These are phyloP conservation scores for Penstemon barbatus DNA, from an alignment of 257 asterid genomes.

Conservation along the genomic window DNA sequence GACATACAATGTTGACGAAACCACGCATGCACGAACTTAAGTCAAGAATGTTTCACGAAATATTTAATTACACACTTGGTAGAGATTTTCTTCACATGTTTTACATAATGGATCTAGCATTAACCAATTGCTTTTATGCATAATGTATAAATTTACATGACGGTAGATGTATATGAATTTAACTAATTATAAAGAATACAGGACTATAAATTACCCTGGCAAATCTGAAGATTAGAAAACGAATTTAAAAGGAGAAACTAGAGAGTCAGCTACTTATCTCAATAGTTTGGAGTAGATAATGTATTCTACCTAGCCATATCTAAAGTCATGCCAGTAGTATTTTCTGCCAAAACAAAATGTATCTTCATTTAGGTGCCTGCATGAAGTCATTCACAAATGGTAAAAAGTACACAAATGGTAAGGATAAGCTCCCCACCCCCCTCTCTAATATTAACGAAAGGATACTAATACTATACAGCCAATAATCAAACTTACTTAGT, in stretches of 20 bases:
- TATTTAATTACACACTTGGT: not conserved
- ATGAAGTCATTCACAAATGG: conserved; percentile 42
- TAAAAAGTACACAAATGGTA: conserved; percentile 25
- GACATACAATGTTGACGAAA: no score
- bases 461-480: not conserved
- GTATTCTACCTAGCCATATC: conserved; percentile 31
- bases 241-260: conserved; percentile 1
- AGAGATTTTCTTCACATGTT: not conserved
- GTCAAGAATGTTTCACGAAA: not conserved
- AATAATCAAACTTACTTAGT: not conserved
- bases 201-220: not conserved
- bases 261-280: not conserved
- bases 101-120: not conserved
- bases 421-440: conserved; percentile 22
- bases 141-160: not conserved
- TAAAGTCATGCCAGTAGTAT: conserved; percentile 30
- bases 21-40: not conserved
- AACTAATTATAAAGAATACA: conserved; percentile 6
- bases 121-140: not conserved
- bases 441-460: not conserved
- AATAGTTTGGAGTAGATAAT: not conserved
- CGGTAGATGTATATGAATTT: not conserved
- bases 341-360: conserved; percentile 39
- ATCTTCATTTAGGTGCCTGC: conserved; percentile 53
- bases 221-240: not conserved